These are phyloP conservation scores for Phytophthora fragariaefolia DNA, from an alignment of 352 stramenopile genomes.

Conservation along the genomic window DNA sequence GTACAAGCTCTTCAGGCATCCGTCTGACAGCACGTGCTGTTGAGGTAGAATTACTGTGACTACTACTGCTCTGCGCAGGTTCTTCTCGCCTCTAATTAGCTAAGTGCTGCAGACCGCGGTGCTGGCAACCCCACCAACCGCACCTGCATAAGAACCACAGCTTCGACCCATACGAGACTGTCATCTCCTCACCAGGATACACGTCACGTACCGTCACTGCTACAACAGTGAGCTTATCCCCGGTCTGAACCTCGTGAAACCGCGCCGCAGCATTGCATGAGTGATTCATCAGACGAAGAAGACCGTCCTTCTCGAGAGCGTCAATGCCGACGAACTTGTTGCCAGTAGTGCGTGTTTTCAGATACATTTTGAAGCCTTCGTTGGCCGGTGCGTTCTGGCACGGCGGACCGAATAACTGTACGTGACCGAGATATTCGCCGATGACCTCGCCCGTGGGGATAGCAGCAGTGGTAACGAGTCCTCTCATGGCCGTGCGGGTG, in stretches of 20 bases:
- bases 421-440: not conserved
- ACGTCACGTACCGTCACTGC: not conserved
- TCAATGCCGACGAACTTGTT: not conserved
- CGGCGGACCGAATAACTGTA: not conserved
- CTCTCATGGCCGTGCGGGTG: not conserved
- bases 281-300: not conserved
- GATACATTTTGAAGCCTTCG: not conserved
- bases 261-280: not conserved
- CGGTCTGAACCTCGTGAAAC: not conserved
- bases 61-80: not conserved
- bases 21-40: not conserved
- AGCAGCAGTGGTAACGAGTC: not conserved
- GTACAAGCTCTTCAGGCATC: not conserved
- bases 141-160: not conserved
- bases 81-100: not conserved
- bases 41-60: too few species aligned
- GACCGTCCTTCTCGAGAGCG: not conserved
- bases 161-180: not conserved
- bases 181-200: not conserved
- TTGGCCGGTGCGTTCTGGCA: not conserved
- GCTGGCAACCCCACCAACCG: not conserved
- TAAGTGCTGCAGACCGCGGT: not conserved
- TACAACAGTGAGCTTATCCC: not conserved
- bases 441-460: not conserved
- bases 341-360: not conserved